Base-by-base conservation (phyloP, 176 grass and related monocot genomes). In the Aegilops longissima region DNA sequence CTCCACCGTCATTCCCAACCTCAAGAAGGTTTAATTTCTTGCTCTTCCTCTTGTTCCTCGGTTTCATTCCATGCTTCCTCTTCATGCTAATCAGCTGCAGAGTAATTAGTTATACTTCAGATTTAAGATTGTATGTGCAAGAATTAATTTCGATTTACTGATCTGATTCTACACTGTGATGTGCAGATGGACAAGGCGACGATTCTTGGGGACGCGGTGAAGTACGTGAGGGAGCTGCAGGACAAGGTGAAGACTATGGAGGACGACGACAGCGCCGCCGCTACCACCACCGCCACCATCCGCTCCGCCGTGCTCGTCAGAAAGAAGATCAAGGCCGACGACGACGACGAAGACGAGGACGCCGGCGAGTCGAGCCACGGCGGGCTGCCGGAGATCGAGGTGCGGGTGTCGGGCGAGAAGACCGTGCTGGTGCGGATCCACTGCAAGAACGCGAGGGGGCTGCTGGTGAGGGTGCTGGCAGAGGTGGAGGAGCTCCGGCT, bases 141-240 rank as follows among this genome's bases (percentile, higher is more conserved):
- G 40, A 42, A 42, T 45, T 5, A 31, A 29, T 33, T 62, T 16
- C 14, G 38, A 73, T 2, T 38, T 44, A 2, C 39, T 36, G 5
- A 36, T 36, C 35, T 36, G 35, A 36, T 36, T 36, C 35, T 36
- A 36, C 35, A 36, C 35, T 36, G 5, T 47, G 20, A 58, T 61
- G 20, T 81, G 81, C 84, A 97, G 95, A 92, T 85, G 89, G 95
- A 97, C 81, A 97, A 97, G 87, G 95, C 92, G 1, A 94, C 95
- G 21, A 92, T 97, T 39, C 92, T 97, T 18, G 88, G 89, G 72
- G 92, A 94, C 77, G 95, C 95, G 4, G 95, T 91, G 21, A 82
- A 77, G 73, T 92, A 97, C 76, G 90, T 94, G 73, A 91, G 87
- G 85, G 92, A 97, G 68, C 63, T 97, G 59, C 78, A 94, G 66